These are phyloP conservation scores for Cadophora gregata DNA, from an alignment of 2,329 filamentous ascomycete genomes.

Conservation along the genomic window DNA sequence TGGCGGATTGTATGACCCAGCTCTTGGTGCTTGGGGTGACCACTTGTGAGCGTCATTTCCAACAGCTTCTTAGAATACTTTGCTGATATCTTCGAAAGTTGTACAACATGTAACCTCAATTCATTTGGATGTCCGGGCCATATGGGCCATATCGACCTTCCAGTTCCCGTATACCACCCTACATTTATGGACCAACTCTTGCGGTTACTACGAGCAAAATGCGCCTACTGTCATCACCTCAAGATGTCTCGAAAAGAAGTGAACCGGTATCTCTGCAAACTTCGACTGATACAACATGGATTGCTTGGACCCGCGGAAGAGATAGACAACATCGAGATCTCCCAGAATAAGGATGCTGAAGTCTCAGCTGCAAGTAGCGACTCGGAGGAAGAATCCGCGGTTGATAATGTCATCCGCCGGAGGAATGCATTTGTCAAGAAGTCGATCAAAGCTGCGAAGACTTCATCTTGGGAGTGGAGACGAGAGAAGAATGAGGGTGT, in stretches of 20 bases:
- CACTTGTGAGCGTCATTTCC: slow-evolving; percentile 65
- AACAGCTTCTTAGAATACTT: neutral
- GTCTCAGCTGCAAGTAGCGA: slow-evolving; percentile 34
- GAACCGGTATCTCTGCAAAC: slow-evolving; percentile 81
- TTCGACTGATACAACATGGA: slow-evolving; percentile 85
- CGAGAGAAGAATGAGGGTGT: slow-evolving; percentile 80
- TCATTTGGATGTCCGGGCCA: slow-evolving; percentile 87
- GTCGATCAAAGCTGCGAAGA: slow-evolving; percentile 65
- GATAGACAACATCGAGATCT: slow-evolving; percentile 50
- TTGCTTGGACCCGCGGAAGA: slow-evolving; percentile 70
- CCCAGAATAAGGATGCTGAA: slow-evolving; percentile 32
- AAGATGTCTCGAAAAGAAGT: slow-evolving; percentile 78
- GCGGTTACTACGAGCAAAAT: slow-evolving; percentile 83
- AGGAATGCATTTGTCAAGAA: slow-evolving; percentile 74
- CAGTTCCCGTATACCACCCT: slow-evolving; percentile 93
- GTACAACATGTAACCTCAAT: slow-evolving; percentile 88
- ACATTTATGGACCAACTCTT: slow-evolving; percentile 93
- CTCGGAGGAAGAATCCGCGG: slow-evolving; percentile 45
- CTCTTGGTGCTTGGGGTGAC: slow-evolving; percentile 88
- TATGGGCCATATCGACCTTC: slow-evolving; percentile 92
- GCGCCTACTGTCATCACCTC: slow-evolving; percentile 88
- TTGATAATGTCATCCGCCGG: slow-evolving; percentile 57
- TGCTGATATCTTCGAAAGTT: slow-evolving; percentile 58
- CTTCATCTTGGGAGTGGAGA: slow-evolving; percentile 51
- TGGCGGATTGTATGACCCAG: slow-evolving; percentile 90